Percentiles rank a stretch among this genome's conserved stretches.
These are phyloP conservation scores for Zoysia japonica DNA, from an alignment of 176 grass and related monocot species.

Conservation along the genomic window DNA sequence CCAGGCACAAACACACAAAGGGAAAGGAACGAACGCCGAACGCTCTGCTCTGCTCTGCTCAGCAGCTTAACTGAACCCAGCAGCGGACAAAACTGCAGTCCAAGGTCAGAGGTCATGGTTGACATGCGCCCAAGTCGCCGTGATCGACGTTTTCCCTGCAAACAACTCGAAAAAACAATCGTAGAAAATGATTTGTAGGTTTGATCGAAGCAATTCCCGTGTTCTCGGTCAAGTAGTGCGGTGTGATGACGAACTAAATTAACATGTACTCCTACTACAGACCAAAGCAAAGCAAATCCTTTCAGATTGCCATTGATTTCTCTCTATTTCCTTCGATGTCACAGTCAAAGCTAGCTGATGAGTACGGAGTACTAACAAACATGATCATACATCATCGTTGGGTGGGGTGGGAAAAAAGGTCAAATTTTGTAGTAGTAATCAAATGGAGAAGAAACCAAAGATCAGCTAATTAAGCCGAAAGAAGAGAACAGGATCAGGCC, in stretches of 20 bases:
- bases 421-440: background rate
- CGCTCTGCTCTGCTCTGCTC: background rate
- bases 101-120: conserved; percentile 20
- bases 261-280: background rate
- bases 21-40: background rate
- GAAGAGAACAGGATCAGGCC: background rate
- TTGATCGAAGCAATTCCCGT: background rate
- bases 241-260: background rate
- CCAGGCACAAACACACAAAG: too few species aligned
- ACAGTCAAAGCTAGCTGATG: background rate
- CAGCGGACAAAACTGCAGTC: conserved; percentile 34
- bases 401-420: conserved; percentile 9
- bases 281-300: background rate
- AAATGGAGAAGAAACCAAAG: background rate
- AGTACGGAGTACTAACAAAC: conserved; percentile 2
- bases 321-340: background rate
- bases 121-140: conserved; percentile 22
- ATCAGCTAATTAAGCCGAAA: background rate
- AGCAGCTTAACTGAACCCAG: background rate
- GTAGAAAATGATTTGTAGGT: background rate
- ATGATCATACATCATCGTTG: conserved; percentile 2
- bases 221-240: background rate
- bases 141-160: background rate
- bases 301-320: background rate
- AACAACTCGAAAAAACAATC: background rate